Percentiles rank a stretch among this genome's conserved stretches.
Conservation (phyloP, 2,329 filamentous ascomycete species). For the Chaetomiaceae sp. region DNA sequence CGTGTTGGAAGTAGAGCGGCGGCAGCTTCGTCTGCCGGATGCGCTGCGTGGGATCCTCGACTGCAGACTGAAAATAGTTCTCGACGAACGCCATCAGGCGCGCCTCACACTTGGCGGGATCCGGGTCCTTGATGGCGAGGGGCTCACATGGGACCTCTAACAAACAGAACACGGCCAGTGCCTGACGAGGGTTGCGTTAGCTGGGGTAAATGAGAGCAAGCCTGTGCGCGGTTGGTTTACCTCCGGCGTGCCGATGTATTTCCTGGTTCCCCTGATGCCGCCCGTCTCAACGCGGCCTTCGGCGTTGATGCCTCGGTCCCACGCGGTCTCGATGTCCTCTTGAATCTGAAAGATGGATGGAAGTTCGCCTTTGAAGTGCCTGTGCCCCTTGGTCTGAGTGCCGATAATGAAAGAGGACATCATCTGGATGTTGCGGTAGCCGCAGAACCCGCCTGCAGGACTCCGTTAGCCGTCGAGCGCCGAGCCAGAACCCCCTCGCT, state of each 20-base stretch:
- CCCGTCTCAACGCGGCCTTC: conserved; percentile 75
- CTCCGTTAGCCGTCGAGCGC: neutral
- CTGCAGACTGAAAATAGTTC: conserved; percentile 62
- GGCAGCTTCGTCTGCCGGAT: conserved; percentile 67
- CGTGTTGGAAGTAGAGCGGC: conserved; percentile 86
- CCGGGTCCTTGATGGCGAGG: conserved; percentile 49
- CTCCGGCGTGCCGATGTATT: conserved; percentile 93
- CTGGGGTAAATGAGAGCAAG: neutral
- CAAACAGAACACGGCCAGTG: conserved; percentile 68
- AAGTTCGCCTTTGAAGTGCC: conserved; percentile 53
- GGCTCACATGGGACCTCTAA: conserved; percentile 63
- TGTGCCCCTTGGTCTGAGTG: conserved; percentile 47
- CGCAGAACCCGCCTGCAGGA: conserved; percentile 72
- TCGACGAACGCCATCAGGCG: conserved; percentile 63
- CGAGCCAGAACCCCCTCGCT: neutral
- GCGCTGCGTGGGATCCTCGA: conserved; percentile 46
- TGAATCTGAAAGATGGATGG: conserved; percentile 80
- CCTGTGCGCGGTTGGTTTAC: conserved; percentile 37
- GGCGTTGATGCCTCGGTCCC: conserved; percentile 77
- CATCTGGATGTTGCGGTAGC: conserved; percentile 94
- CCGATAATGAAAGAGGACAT: conserved; percentile 70
- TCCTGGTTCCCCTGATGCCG: conserved; percentile 78
- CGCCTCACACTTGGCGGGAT: conserved; percentile 42
- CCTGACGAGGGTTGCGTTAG: conserved; percentile 39
- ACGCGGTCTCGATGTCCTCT: conserved; percentile 78